Conservation (phyloP, 495 filamentous ascomycete species). For the Aspergillus olivimuriae region DNA sequence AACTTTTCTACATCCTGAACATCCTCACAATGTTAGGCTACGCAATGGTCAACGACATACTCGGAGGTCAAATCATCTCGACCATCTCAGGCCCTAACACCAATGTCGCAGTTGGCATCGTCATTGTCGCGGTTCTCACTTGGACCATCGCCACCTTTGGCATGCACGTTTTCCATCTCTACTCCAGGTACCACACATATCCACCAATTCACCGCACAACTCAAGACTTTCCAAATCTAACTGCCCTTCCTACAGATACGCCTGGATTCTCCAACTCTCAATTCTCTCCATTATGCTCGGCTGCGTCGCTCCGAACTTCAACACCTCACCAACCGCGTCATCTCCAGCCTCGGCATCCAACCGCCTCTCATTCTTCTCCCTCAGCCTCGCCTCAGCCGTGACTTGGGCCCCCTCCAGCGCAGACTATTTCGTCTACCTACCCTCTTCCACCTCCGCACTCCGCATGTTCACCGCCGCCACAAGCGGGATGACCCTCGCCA, state of each 20-base stretch:
- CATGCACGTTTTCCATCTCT: constrained; percentile 10
- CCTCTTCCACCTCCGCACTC: constrained; percentile 33
- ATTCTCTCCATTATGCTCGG: constrained; percentile 54
- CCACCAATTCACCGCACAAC: constrained; percentile 23
- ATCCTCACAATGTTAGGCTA: constrained; percentile 63
- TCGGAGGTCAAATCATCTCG: constrained; percentile 44
- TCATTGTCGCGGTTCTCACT: constrained; percentile 8
- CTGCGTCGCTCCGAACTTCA: constrained; percentile 52
- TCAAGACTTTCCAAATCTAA: constrained; percentile 26
- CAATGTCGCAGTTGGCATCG: constrained; percentile 25
- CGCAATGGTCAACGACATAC: constrained; percentile 49
- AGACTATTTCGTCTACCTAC: constrained; percentile 50
- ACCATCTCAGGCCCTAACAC: constrained; percentile 41
- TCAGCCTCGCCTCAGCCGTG: constrained; percentile 49
- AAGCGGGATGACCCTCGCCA: constrained; percentile 40
- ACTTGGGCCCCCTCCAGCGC: constrained; percentile 42
- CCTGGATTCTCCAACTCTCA: constrained; percentile 51
- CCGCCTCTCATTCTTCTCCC: constrained; percentile 55
- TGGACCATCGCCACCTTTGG: constrained; percentile 12
- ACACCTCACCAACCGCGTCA: constrained; percentile 22
- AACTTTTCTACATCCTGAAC: constrained; percentile 57
- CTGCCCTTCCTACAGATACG: constrained; percentile 3
- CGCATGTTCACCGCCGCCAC: constrained; percentile 36
- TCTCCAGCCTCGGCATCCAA: constrained; percentile 39
- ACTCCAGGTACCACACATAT: constrained; percentile 1